phyloP scores from a whole-genome alignment of 2,329 filamentous ascomycete genomes.

The Hansfordia pulvinata region DNA sequence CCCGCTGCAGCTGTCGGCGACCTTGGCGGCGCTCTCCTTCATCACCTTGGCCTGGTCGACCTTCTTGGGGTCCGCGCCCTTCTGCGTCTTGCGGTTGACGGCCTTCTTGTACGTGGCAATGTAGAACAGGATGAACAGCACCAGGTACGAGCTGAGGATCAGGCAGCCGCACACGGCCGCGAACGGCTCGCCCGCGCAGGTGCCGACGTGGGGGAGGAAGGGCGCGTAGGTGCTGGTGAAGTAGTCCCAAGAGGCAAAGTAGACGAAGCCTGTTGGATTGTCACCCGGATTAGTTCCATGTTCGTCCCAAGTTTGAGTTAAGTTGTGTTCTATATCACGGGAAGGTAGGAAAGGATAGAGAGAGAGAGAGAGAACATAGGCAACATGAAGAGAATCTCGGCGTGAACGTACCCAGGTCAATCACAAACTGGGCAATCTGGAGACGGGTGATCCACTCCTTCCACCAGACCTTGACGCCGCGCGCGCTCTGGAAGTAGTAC shows the following conservation, averaged over 20 bases:
- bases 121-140: constrained; percentile 71
- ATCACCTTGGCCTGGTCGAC: constrained; percentile 7
- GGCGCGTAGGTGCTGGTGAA: constrained; percentile 60
- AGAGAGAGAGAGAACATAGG: not conserved
- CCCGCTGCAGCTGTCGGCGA: constrained; percentile 12
- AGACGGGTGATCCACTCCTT: constrained; percentile 98
- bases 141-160: constrained; percentile 62
- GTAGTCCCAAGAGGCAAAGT: constrained; percentile 71
- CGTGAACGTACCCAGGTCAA: constrained; percentile 64
- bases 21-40: constrained; percentile 11
- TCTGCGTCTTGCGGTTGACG: constrained; percentile 25
- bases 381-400: no score
- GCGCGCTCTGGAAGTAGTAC: constrained; percentile 98
- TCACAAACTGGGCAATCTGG: constrained; percentile 90
- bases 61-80: constrained; percentile 5
- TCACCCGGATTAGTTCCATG: no score
- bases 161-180: constrained; percentile 62
- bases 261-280: constrained; percentile 61
- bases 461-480: constrained; percentile 92
- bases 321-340: no score
- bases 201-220: constrained; percentile 53
- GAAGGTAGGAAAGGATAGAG: constrained; percentile 1
- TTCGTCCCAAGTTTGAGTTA: no score
- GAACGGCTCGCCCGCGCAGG: constrained; percentile 65
- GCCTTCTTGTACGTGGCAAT: constrained; percentile 60